Conservation (phyloP, 352 stramenopile genomes). For the Pythium coloratum region DNA sequence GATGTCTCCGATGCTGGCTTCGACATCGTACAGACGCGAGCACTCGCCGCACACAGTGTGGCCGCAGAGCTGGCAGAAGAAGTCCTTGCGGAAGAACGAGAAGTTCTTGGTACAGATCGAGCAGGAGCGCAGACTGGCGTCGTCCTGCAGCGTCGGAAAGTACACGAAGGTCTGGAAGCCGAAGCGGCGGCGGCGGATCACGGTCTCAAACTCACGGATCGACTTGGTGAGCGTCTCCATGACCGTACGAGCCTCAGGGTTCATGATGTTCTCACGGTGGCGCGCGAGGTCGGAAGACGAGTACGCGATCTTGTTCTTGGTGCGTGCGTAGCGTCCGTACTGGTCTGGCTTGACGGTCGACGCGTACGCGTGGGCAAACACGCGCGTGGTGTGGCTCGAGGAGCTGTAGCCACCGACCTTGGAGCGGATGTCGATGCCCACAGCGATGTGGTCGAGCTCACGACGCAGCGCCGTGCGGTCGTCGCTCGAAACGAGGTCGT, state of each 20-base stretch:
- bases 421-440: slow-evolving; percentile 60
- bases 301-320: slow-evolving; percentile 27
- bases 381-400: slow-evolving; percentile 39
- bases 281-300: slow-evolving; percentile 30
- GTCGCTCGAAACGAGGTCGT: slow-evolving; percentile 45
- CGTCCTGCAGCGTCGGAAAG: slow-evolving; percentile 34
- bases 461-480: slow-evolving; percentile 55
- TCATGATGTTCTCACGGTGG: slow-evolving; percentile 43
- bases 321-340: slow-evolving; percentile 33
- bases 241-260: slow-evolving; percentile 45
- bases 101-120: slow-evolving; percentile 56
- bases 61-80: slow-evolving; percentile 60
- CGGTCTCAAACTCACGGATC: slow-evolving; percentile 47
- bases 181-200: slow-evolving; percentile 63
- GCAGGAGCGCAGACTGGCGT: slow-evolving; percentile 33
- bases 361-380: slow-evolving; percentile 66
- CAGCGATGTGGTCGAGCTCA: slow-evolving; percentile 54
- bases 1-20: slow-evolving; percentile 42
- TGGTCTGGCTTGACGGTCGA: slow-evolving; percentile 34
- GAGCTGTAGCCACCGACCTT: slow-evolving; percentile 28
- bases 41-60: slow-evolving; percentile 55
- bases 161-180: slow-evolving; percentile 72
- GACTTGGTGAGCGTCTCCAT: slow-evolving; percentile 50
- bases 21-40: slow-evolving; percentile 56
- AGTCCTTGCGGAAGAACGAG: slow-evolving; percentile 42